Evolutionary conservation across 2,329 filamentous ascomycete species (phyloP), one percentile per base, ranked within the genome.

Genomic region (Talaromyces rugulosus): DNA sequence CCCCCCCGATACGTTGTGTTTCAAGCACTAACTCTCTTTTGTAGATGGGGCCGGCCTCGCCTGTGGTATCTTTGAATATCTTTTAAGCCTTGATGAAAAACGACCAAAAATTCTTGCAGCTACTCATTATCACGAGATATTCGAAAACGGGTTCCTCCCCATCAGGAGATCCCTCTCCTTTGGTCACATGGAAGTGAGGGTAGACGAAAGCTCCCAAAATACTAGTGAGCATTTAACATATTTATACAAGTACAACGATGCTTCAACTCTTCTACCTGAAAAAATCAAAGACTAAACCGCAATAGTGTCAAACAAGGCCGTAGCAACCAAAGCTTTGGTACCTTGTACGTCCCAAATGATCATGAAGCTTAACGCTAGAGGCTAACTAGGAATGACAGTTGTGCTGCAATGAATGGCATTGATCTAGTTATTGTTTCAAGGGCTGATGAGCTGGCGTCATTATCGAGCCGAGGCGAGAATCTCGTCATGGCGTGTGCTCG

Each of bases 401-500:
- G 95, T 71, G 95, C 95, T 31, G 87, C 87, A 3, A 85, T 96
- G 74, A 97, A 96, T 69, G 93, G 93, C 1, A 87, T 99, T 14
- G 88, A 91, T 33, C 70, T 77, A 18, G 81, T 83, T 5, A 85
- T 98, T 9, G 83, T 97, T 6, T 79, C 88, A 16, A 85, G 93
- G 60, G 92, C 94, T 0, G 88, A 92, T 65, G 83, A 88, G 7
- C 82, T 99, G 40, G 85, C 89, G 27, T 74, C 85, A 6, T 78
- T 95, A 16, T 80, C 89, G 36, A 85, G 86, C 16, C 85, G 82
- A 57, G 90, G 92, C 6, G 89, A 94, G 70, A 90, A 96, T 72
- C 79, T 98, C 1, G 84, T 89, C 5, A 83, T 86, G 33, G 85
- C 87, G 23, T 96, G 90, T 74, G 85, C 89, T 4, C 82, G 81